Evolutionary conservation across 2,329 filamentous ascomycete genomes (phyloP), one percentile per base, ranked within the genome.

Genomic region (Sclerotinia spermophila): DNA sequence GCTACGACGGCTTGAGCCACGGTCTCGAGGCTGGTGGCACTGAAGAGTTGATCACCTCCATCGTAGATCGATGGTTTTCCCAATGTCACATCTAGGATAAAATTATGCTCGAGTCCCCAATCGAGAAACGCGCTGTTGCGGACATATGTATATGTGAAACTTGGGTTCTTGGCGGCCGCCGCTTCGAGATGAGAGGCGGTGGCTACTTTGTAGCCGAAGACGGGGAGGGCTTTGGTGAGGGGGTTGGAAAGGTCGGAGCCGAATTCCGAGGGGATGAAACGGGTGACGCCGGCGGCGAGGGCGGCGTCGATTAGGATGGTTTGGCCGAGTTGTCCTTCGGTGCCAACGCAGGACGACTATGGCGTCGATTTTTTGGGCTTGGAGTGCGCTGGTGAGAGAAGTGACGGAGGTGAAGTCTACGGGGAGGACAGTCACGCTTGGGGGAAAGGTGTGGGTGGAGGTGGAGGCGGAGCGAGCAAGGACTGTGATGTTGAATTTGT

Each of bases 241-340:
- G 81, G 53, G 74, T 79, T 71, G 75, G 82, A 76, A 80, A 82
- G 75, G 77, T 82, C 77, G 11, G 79, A 78, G 30, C 81, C 81
- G 53, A 85, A 90, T 69, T 90, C 87, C 3, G 86, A 86, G 1
- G 88, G 87, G 40, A 90, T 80, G 80, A 89, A 88, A n/a, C 87
- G 83, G 74, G 86, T 83, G 10, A 90, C 87, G 11, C 86, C 85
- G 0, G 87, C 87, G 10, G 83, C 83, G 59, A 86, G 82, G 21
- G 87, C 83, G 1, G 87, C 88, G 64, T 90, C 85, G 60, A 89
- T 82, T 68, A 90, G 76, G 27, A 81, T 78, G 21, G 79, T 79
- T 76, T 90, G 88, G 6, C 80, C 80, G 27, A 79, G 80, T 1
- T 79, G n/a, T 1, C 75, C 77, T 10, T 73, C 67, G 3, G 38